phyloP scores from a whole-genome alignment of 2,329 filamentous ascomycete genomes.

The Chrysosporium queenslandicum region DNA sequence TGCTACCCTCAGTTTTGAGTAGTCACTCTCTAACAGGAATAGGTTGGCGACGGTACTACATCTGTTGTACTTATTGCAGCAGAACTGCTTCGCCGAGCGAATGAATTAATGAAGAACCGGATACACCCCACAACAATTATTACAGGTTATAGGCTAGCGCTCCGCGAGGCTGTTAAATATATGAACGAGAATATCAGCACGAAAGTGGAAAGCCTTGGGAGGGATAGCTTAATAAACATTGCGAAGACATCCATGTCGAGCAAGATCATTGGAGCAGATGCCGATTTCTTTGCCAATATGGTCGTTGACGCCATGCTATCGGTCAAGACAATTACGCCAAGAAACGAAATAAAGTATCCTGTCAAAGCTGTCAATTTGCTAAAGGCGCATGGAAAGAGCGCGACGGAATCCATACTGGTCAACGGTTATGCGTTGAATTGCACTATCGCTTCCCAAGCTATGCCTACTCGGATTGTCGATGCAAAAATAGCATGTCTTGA shows the following conservation, averaged over 20 bases:
- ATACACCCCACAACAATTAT: slow-evolving; percentile 99
- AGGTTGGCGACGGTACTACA: slow-evolving; percentile 92
- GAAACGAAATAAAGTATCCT: slow-evolving; percentile 86
- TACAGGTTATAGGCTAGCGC: slow-evolving; percentile 88
- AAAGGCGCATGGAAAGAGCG: slow-evolving; percentile 90
- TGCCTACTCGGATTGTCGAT: slow-evolving; percentile 84
- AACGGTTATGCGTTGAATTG: slow-evolving; percentile 98
- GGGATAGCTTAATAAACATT: slow-evolving; percentile 85
- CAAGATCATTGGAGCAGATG: slow-evolving; percentile 95
- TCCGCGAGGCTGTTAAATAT: slow-evolving; percentile 94
- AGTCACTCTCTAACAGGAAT: slow-evolving; percentile 10
- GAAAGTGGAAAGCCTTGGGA: slow-evolving; percentile 83
- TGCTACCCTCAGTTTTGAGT: neutral
- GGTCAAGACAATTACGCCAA: slow-evolving; percentile 86
- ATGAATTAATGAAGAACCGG: slow-evolving; percentile 98
- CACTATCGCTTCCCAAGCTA: slow-evolving; percentile 95
- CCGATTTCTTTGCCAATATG: slow-evolving; percentile 95
- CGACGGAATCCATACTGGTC: slow-evolving; percentile 75
- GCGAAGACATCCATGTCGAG: slow-evolving; percentile 99
- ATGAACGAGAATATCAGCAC: slow-evolving; percentile 98
- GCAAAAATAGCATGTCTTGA: slow-evolving; percentile 95
- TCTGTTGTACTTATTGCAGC: slow-evolving; percentile 96
- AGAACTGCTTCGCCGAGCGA: slow-evolving; percentile 83
- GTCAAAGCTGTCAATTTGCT: slow-evolving; percentile 99
- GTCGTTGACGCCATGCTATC: slow-evolving; percentile 92